These are phyloP conservation scores for Solioccasus polychromus DNA, from an alignment of 768 basidiomycete genomes.

Conservation along the genomic window DNA sequence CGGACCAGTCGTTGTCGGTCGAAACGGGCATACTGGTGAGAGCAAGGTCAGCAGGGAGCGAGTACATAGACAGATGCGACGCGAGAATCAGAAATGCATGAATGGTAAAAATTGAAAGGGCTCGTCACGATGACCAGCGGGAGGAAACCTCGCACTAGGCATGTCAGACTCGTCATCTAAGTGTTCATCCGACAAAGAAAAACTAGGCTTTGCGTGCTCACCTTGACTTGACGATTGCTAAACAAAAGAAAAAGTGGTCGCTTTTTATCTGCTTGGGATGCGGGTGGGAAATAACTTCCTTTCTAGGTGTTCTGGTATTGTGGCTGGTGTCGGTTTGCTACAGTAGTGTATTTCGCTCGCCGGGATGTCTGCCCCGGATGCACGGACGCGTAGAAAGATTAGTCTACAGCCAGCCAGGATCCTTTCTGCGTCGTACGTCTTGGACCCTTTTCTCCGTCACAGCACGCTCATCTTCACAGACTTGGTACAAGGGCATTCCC, in stretches of 20 bases:
- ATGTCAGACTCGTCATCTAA: conserved; percentile 84
- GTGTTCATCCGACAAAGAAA: conserved; percentile 40
- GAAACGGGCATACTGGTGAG: conserved; percentile 38
- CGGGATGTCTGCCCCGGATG: conserved; percentile 62
- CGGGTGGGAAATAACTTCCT: conserved; percentile 20
- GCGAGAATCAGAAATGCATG: conserved; percentile 80
- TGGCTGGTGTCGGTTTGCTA: background rate
- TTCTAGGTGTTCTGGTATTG: conserved; percentile 3
- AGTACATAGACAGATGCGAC: background rate
- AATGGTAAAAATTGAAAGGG: conserved; percentile 71
- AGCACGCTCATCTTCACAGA: conserved; percentile 28
- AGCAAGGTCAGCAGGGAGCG: conserved; percentile 7
- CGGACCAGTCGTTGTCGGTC: conserved; percentile 69
- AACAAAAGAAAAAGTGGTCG: background rate
- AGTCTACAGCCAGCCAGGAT: conserved; percentile 55
- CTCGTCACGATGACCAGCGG: conserved; percentile 58
- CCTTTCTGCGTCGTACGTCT: conserved; percentile 52
- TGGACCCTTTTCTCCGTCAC: background rate
- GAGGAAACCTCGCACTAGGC: conserved; percentile 58
- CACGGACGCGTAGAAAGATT: conserved; percentile 62
- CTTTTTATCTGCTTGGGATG: conserved; percentile 5
- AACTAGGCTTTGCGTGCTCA: conserved; percentile 11
- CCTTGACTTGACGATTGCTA: conserved; percentile 13
- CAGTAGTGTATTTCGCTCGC: conserved; percentile 7
- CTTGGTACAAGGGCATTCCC: conserved; percentile 53